Conservation (phyloP, 2,329 filamentous ascomycete genomes). For the Verticillium tricorpus region DNA sequence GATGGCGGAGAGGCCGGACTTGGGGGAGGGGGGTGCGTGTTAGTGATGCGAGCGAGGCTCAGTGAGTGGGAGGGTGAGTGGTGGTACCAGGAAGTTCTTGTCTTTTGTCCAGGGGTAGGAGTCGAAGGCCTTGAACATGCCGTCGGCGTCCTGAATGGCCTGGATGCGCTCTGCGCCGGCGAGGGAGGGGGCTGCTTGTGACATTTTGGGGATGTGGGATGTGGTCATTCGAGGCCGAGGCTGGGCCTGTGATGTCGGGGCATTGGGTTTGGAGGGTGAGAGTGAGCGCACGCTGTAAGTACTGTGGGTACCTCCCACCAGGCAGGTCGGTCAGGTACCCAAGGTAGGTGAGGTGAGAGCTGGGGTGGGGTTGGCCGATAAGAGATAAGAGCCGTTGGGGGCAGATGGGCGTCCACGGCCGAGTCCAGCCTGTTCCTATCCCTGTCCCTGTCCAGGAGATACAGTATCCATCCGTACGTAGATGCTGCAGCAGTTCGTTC, state of each 20-base stretch:
- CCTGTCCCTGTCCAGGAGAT: too few species aligned
- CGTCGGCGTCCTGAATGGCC: slow-evolving; percentile 31
- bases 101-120: slow-evolving; percentile 65
- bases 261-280: slow-evolving; percentile 1
- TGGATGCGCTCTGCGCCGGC: slow-evolving; percentile 32
- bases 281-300: not conserved
- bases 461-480: too few species aligned
- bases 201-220: not conserved
- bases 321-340: too few species aligned
- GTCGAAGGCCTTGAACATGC: slow-evolving; percentile 58
- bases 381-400: not conserved
- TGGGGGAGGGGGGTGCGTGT: not conserved
- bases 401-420: too few species aligned
- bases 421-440: too few species aligned
- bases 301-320: not conserved
- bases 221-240: not conserved
- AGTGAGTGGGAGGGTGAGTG: not conserved
- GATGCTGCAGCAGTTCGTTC: not conserved
- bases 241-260: not conserved
- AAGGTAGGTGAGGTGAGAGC: not conserved
- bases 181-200: slow-evolving; percentile 9
- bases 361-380: not conserved
- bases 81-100: slow-evolving; percentile 58
- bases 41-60: not conserved
- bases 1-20: slow-evolving; percentile 61